Evolutionary conservation across 2,329 filamentous ascomycete genomes (phyloP).

Genomic region (Colletotrichum lupini): DNA sequence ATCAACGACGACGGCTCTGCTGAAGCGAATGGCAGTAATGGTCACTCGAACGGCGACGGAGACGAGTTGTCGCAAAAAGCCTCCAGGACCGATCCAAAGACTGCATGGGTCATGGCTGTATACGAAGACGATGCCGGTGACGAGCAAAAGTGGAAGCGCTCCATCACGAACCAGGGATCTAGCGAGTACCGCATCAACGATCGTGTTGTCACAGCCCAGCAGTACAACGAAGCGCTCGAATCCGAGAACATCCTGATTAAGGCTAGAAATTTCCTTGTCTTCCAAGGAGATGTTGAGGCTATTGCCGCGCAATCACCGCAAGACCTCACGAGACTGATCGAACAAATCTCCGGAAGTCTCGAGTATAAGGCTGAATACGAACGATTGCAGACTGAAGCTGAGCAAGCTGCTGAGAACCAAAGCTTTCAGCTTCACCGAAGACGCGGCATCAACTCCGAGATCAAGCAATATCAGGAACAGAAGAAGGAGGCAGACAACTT

Average conservation of each 20-base stretch:
- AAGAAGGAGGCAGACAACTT: conserved; percentile 96
- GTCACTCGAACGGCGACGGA: conserved; percentile 69
- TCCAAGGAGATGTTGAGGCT: conserved; percentile 97
- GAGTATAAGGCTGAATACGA: conserved; percentile 97
- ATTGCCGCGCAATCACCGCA: conserved; percentile 96
- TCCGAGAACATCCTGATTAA: conserved; percentile 97
- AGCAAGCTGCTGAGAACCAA: conserved; percentile 89
- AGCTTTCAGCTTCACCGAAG: conserved; percentile 89
- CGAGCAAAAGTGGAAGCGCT: conserved; percentile 95
- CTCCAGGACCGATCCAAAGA: conserved; percentile 86
- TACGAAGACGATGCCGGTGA: conserved; percentile 98
- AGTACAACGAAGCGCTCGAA: conserved; percentile 94
- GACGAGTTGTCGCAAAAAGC: conserved; percentile 69
- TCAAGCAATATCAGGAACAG: conserved; percentile 97
- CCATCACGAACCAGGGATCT: conserved; percentile 86
- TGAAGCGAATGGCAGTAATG: conserved; percentile 71
- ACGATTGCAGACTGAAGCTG: conserved; percentile 83
- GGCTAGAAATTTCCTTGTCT: conserved; percentile 96
- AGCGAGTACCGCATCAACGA: conserved; percentile 99
- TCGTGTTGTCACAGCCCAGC: conserved; percentile 84
- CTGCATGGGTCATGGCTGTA: conserved; percentile 98
- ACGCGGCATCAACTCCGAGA: conserved; percentile 95
- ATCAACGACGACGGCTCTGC: conserved; percentile 92
- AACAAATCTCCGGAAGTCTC: conserved; percentile 96
- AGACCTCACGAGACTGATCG: conserved; percentile 91